A percentile compares a stretch with the other conserved stretches of the same genome.
Conservation (phyloP, 306 rosid genomes). For the Trifolium repens region DNA sequence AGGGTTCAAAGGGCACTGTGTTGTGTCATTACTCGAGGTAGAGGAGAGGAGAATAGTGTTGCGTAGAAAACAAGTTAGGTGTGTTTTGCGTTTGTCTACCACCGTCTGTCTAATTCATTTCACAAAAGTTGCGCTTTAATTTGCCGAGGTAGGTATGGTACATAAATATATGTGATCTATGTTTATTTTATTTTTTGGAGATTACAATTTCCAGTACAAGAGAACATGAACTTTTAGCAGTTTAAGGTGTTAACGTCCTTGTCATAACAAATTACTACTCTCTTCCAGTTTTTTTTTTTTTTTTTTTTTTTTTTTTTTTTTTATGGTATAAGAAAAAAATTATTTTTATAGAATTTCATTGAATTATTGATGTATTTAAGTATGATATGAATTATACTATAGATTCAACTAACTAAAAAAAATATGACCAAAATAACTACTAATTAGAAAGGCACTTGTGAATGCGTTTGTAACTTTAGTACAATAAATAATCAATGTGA, state of each 20-base stretch:
- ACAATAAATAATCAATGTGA: no score
- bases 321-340: no score
- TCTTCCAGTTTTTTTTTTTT: no score
- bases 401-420: no score
- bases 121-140: conserved; percentile 31
- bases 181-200: conserved; percentile 6
- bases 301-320: no score
- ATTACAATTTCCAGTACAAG: conserved; percentile 23
- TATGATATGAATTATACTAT: no score
- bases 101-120: conserved; percentile 32
- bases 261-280: no score
- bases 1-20: conserved; percentile 23
- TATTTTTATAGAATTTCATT: no score
- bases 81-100: conserved; percentile 66
- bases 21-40: conserved; percentile 15
- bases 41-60: conserved; percentile 29
- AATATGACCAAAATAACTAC: no score
- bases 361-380: no score
- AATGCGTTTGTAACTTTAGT: no score
- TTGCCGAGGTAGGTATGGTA: conserved; percentile 35
- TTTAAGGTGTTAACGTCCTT: conserved; percentile 29
- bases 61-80: conserved; percentile 51
- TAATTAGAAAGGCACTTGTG: no score
- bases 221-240: conserved; percentile 42
- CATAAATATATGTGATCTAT: conserved; percentile 14